Percentiles rank a stretch among this genome's conserved stretches.
Conservation (phyloP, 345 rosid species). For the Laguncularia racemosa region DNA sequence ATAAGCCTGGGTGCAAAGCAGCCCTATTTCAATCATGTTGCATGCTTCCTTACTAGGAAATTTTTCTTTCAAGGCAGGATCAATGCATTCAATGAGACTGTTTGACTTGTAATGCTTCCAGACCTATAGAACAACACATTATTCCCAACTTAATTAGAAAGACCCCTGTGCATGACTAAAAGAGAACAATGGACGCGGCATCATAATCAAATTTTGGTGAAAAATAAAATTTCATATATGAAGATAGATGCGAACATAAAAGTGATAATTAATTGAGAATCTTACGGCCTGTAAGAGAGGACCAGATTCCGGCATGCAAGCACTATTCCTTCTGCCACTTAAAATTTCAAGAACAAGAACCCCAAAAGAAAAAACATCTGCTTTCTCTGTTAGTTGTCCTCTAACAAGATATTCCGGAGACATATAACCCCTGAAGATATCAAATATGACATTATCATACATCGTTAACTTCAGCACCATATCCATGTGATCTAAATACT, state of each 20-base stretch:
- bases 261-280: neutral
- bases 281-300: conserved; percentile 6
- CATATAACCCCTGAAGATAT: conserved; percentile 15
- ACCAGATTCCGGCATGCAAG: conserved; percentile 3
- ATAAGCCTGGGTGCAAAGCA: conserved; percentile 17
- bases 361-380: conserved; percentile 12
- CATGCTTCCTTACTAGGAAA: conserved; percentile 3
- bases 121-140: neutral
- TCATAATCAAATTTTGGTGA: no score
- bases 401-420: conserved; percentile 19
- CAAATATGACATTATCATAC: no score
- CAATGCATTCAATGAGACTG: conserved; percentile 3
- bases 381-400: conserved; percentile 19
- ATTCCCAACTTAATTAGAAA: no score
- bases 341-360: conserved; percentile 14
- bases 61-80: conserved; percentile 7
- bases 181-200: neutral
- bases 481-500: no score
- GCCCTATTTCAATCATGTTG: conserved; percentile 10
- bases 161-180: no score
- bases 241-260: neutral
- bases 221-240: neutral
- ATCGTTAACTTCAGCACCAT: no score
- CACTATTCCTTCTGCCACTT: conserved; percentile 11
- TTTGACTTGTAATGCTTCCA: conserved; percentile 12